Percentiles rank a stretch among this genome's conserved stretches.
Evolutionary conservation across 2,329 filamentous ascomycete genomes (phyloP).

Genomic region (Dactylellina leptospora): DNA sequence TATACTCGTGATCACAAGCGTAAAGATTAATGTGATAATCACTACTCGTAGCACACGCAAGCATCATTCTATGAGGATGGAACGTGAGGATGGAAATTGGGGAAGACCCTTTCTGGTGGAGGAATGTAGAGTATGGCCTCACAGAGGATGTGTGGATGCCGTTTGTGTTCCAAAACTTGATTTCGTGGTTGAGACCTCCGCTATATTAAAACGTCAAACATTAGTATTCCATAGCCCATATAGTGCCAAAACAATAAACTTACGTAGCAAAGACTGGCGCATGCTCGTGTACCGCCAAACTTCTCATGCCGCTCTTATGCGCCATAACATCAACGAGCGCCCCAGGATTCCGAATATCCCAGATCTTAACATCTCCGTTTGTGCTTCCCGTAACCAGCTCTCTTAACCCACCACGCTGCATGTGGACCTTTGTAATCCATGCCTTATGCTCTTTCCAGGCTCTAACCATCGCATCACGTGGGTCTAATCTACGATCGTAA

Average conservation of each 20-base stretch:
- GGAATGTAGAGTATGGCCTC: constrained; percentile 89
- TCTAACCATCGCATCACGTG: constrained; percentile 90
- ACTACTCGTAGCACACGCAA: constrained; percentile 84
- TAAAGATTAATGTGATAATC: constrained; percentile 93
- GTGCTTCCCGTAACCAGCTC: constrained; percentile 90
- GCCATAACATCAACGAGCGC: constrained; percentile 77
- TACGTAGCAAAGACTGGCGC: constrained; percentile 94
- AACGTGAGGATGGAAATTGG: constrained; percentile 91
- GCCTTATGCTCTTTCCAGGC: constrained; percentile 96
- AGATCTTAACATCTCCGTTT: constrained; percentile 91
- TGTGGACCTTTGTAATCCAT: constrained; percentile 95
- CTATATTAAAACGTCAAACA: constrained; percentile 63
- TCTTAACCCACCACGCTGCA: constrained; percentile 92
- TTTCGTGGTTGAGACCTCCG: constrained; percentile 84
- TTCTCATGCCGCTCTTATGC: constrained; percentile 80
- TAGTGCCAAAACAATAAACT: constrained; percentile 61
- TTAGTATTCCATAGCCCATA: constrained; percentile 54
- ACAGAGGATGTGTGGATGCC: constrained; percentile 80
- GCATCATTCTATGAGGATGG: constrained; percentile 90
- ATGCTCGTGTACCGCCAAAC: constrained; percentile 92
- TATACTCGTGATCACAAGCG: constrained; percentile 67
- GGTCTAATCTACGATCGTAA: constrained; percentile 85
- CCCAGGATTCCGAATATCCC: constrained; percentile 90
- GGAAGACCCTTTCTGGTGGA: constrained; percentile 79
- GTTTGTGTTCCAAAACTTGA: constrained; percentile 92